Percentiles rank a stretch among this genome's conserved stretches.
Evolutionary conservation across 148 eudicot genomes (phyloP).

Genomic region (Gaultheria prostrata): DNA sequence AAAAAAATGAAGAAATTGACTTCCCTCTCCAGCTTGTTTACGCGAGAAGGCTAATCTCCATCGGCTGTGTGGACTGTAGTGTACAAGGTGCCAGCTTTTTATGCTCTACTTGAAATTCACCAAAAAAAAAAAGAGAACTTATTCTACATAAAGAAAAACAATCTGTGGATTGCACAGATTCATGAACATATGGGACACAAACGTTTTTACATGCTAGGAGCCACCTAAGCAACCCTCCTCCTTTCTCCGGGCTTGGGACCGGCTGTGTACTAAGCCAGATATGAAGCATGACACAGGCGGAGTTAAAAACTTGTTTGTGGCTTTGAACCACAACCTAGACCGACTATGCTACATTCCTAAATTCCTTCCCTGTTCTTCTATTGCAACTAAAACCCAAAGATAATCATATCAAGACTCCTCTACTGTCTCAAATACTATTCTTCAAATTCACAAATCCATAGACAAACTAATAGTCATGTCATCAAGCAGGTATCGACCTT

Average conservation of each 20-base stretch:
- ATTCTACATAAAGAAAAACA: neutral
- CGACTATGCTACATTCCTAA: neutral
- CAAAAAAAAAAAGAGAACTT: neutral
- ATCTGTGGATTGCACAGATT: neutral
- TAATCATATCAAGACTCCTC: neutral
- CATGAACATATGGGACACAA: neutral
- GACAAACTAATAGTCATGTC: no score
- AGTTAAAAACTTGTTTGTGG: neutral
- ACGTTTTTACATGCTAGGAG: neutral
- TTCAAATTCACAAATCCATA: no score
- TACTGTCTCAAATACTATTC: neutral
- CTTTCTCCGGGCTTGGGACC: constrained; percentile 2
- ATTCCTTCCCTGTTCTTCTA: neutral
- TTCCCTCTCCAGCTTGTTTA: no score
- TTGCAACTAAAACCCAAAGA: neutral
- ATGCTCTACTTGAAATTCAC: neutral
- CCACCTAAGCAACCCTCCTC: neutral
- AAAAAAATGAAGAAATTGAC: no score
- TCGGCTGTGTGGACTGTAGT: no score
- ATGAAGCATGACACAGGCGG: neutral
- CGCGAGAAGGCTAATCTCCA: neutral
- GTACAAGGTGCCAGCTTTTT: no score
- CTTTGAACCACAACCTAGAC: neutral
- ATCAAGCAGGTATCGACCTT: no score
- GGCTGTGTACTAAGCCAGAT: neutral